These are phyloP conservation scores for Aspergillus intermedius DNA, from an alignment of 2,329 filamentous ascomycete genomes.

Conservation along the genomic window DNA sequence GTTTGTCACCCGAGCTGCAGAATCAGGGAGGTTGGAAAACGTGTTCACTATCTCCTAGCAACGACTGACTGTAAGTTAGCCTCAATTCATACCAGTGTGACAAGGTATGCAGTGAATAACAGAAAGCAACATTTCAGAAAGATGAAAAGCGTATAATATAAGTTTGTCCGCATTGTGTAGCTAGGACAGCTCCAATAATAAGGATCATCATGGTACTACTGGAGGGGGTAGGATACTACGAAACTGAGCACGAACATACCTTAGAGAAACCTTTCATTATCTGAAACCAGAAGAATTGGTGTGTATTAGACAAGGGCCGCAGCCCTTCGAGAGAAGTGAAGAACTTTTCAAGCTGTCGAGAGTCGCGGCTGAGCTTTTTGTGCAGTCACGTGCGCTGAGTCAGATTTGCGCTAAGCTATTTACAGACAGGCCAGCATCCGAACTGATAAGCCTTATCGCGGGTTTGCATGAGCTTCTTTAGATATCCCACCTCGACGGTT, in stretches of 20 bases:
- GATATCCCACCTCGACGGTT: not conserved
- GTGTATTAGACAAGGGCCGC: constrained; percentile 19
- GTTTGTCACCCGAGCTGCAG: constrained; percentile 11
- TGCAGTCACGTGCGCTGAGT: not conserved
- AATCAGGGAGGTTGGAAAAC: constrained; percentile 31
- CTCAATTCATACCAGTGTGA: constrained; percentile 2
- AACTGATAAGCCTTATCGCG: too few relatives aligned
- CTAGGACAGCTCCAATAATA: constrained; percentile 76
- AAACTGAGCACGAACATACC: constrained; percentile 19
- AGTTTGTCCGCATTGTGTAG: constrained; percentile 54
- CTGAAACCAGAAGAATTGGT: constrained; percentile 7
- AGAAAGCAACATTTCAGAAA: constrained; percentile 18
- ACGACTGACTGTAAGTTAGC: constrained; percentile 23
- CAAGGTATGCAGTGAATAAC: not conserved
- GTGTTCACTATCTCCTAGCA: constrained; percentile 28
- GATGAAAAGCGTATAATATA: constrained; percentile 49
- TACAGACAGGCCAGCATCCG: too few relatives aligned
- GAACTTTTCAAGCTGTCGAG: not conserved
- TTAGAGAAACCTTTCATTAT: constrained; percentile 25
- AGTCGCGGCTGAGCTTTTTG: not conserved
- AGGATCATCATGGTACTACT: constrained; percentile 48
- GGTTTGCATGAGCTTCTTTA: not conserved
- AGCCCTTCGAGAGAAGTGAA: constrained; percentile 21
- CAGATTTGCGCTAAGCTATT: not conserved
- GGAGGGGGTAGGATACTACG: not conserved